A percentile compares a stretch with the other conserved stretches of the same genome.
phyloP scores from a whole-genome alignment of 2,329 filamentous ascomycete species.

The Nemania serpens region DNA sequence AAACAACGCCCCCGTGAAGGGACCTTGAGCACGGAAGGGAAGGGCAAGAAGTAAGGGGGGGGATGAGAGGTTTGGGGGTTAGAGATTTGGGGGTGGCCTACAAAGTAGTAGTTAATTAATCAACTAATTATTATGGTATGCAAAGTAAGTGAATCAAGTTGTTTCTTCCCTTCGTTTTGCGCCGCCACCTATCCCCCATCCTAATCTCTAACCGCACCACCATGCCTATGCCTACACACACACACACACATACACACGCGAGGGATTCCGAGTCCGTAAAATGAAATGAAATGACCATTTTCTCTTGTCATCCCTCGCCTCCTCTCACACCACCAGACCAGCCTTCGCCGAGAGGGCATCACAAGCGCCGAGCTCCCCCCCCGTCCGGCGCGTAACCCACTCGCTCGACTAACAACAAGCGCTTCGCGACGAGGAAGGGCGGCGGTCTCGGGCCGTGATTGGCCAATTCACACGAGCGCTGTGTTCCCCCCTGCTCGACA shows the following conservation, averaged over 20 bases:
- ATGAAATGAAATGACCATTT: neutral
- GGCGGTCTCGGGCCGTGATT: constrained; percentile 17
- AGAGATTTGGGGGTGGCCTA: constrained; percentile 1
- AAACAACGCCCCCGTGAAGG: neutral
- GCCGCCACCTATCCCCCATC: constrained; percentile 10
- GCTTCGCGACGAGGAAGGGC: constrained; percentile 17
- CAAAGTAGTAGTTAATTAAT: neutral
- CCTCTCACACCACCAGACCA: too few species aligned
- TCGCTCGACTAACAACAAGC: constrained; percentile 8
- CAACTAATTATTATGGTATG: too few species aligned
- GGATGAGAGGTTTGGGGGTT: too few species aligned
- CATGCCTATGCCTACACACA: neutral
- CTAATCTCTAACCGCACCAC: constrained; percentile 1
- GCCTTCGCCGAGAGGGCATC: too few species aligned
- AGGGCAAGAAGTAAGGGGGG: constrained; percentile 1
- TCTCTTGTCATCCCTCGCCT: neutral
- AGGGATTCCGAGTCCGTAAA: neutral
- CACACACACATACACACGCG: too few species aligned
- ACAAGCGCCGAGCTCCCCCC: constrained; percentile 4
- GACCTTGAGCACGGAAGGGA: neutral
- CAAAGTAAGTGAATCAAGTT: too few species aligned
- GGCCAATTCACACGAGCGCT: constrained; percentile 16
- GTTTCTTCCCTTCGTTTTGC: neutral
- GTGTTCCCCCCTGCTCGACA: neutral
- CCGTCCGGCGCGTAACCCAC: constrained; percentile 22